These are phyloP conservation scores for Phoma sp. DNA, from an alignment of 2,329 filamentous ascomycete species.

Conservation along the genomic window DNA sequence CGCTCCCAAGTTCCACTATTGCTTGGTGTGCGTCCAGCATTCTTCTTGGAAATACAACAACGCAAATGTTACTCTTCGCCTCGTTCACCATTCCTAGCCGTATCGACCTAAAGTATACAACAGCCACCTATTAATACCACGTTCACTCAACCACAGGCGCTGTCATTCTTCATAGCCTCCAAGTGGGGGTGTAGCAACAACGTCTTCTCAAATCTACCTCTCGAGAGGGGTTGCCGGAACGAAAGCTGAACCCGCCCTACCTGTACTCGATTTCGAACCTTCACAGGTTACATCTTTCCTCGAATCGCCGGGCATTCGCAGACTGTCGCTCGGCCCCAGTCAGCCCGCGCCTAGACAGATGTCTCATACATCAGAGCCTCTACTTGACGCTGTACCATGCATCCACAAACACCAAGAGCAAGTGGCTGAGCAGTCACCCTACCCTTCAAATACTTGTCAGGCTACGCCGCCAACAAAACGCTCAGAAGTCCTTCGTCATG, in stretches of 20 bases:
- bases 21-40: neutral
- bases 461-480: conserved; percentile 15
- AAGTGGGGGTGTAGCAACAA: conserved; percentile 41
- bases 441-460: neutral
- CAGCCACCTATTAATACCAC: neutral
- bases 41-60: neutral
- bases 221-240: conserved; percentile 53
- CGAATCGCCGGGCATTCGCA: conserved; percentile 23
- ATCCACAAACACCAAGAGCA: neutral
- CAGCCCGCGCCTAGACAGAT: conserved; percentile 11
- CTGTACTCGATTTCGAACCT: conserved; percentile 21
- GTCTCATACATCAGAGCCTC: conserved; percentile 10
- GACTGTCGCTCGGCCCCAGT: conserved; percentile 20
- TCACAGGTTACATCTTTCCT: conserved; percentile 23
- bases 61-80: neutral
- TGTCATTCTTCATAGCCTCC: conserved; percentile 18
- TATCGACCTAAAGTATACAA: neutral
- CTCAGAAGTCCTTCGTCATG: conserved; percentile 34
- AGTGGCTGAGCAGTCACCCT: neutral
- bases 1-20: neutral
- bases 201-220: conserved; percentile 58
- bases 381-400: neutral
- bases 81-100: neutral
- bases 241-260: conserved; percentile 35
- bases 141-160: neutral